phyloP scores from a whole-genome alignment of 371 early-diverging fungal genomes.

The Mucor lusitanicus region DNA sequence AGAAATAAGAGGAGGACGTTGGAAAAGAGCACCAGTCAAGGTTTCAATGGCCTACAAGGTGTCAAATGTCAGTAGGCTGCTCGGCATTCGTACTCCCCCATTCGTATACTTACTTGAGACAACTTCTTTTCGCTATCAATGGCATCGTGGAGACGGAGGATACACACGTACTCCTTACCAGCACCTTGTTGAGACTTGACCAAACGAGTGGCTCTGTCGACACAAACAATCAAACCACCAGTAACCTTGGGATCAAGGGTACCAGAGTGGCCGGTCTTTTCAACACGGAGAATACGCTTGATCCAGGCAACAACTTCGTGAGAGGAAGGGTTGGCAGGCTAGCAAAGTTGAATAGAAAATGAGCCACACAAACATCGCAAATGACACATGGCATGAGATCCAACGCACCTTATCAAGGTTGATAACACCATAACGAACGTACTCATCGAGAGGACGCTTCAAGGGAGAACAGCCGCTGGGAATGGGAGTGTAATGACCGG shows the following conservation, averaged over 20 bases:
- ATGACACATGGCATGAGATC: not conserved
- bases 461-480: conserved; percentile 95
- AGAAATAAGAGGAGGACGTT: conserved; percentile 99
- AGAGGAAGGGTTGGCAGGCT: conserved; percentile 99
- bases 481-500: conserved; percentile 98
- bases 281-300: conserved; percentile 96
- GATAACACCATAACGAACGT: conserved; percentile 97
- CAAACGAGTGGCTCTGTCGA: conserved; percentile 98
- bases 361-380: not conserved
- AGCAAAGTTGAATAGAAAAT: conserved; percentile 38
- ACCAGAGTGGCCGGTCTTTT: conserved; percentile 99
- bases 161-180: conserved; percentile 99
- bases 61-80: not conserved
- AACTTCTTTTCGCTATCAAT: conserved; percentile 89
- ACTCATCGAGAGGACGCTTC: conserved; percentile 92
- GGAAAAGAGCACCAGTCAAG: conserved; percentile 98
- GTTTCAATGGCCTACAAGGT: conserved; percentile 81
- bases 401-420: conserved; percentile 71
- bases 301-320: conserved; percentile 99
- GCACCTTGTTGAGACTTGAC: conserved; percentile 99
- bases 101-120: conserved; percentile 66
- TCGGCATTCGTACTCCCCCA: too few species aligned
- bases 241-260: conserved; percentile 99
- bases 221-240: conserved; percentile 98
- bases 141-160: conserved; percentile 94